Conservation (phyloP, 2,329 filamentous ascomycete genomes). For the Claviceps humidiphila region DNA sequence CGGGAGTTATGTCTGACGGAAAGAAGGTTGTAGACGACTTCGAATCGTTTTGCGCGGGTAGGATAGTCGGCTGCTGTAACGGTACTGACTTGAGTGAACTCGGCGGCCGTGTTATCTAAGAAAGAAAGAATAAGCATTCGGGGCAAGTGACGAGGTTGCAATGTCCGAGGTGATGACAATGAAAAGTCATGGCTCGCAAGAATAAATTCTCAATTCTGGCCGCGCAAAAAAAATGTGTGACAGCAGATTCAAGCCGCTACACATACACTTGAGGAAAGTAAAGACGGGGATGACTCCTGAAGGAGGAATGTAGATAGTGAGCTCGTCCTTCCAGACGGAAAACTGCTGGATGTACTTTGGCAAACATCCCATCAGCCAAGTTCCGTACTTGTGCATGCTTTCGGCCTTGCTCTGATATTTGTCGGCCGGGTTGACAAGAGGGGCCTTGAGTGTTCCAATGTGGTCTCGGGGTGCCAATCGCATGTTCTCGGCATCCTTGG, state of each 20-base stretch:
- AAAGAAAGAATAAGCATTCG: background rate
- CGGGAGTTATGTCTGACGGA: conserved; percentile 93
- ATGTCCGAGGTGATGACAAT: background rate
- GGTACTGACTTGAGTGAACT: conserved; percentile 86
- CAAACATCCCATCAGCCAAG: conserved; percentile 91
- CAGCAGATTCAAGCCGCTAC: conserved; percentile 5
- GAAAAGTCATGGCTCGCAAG: background rate
- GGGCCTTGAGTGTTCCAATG: conserved; percentile 54
- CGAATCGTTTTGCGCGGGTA: conserved; percentile 88
- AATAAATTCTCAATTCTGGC: background rate
- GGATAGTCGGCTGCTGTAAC: conserved; percentile 95
- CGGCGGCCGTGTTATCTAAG: conserved; percentile 83
- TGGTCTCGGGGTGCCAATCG: conserved; percentile 47
- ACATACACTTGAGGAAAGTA: conserved; percentile 71
- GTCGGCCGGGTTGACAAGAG: conserved; percentile 83
- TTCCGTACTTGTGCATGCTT: conserved; percentile 82
- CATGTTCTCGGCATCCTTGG: conserved; percentile 53
- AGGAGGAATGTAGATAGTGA: conserved; percentile 85
- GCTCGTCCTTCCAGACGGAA: conserved; percentile 98
- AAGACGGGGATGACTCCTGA: conserved; percentile 83
- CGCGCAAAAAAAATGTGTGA: background rate
- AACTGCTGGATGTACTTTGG: conserved; percentile 99
- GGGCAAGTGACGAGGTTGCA: background rate
- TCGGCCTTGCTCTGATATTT: conserved; percentile 82
- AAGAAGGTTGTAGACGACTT: conserved; percentile 94